phyloP scores from a whole-genome alignment of 2,329 filamentous ascomycete genomes.

The Sporothrix pseudoabietina region DNA sequence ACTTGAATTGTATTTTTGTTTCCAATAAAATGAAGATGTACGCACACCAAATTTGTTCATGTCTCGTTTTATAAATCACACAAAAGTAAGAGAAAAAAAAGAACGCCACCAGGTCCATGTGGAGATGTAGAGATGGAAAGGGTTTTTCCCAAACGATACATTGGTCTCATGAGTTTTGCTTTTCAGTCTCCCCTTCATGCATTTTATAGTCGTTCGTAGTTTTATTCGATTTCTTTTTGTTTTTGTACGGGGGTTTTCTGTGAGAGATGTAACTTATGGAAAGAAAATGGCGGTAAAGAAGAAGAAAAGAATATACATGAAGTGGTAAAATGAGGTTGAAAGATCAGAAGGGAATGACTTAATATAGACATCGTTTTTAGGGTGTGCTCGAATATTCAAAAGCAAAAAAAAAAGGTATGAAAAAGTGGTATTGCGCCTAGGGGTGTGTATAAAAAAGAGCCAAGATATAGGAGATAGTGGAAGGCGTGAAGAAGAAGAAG shows the following conservation, averaged over 20 bases:
- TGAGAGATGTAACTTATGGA: neutral
- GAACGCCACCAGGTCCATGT: neutral
- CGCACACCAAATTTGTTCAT: neutral
- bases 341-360: neutral
- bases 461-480: neutral
- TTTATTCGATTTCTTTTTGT: slow-evolving; percentile 12
- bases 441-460: slow-evolving; percentile 1
- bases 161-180: neutral
- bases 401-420: neutral
- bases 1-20: neutral
- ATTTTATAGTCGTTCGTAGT: neutral
- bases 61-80: neutral
- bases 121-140: neutral
- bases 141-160: neutral
- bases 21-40: neutral
- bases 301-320: slow-evolving; percentile 8
- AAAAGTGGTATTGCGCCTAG: slow-evolving; percentile 19
- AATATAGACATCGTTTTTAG: neutral
- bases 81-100: neutral
- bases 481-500: neutral
- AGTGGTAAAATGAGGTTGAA: neutral
- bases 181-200: neutral
- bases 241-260: neutral
- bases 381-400: slow-evolving; percentile 11
- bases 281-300: neutral